Percentiles rank a stretch among this genome's conserved stretches.
Conservation (phyloP, 2,329 filamentous ascomycete genomes). For the Aspergillus ustus region DNA sequence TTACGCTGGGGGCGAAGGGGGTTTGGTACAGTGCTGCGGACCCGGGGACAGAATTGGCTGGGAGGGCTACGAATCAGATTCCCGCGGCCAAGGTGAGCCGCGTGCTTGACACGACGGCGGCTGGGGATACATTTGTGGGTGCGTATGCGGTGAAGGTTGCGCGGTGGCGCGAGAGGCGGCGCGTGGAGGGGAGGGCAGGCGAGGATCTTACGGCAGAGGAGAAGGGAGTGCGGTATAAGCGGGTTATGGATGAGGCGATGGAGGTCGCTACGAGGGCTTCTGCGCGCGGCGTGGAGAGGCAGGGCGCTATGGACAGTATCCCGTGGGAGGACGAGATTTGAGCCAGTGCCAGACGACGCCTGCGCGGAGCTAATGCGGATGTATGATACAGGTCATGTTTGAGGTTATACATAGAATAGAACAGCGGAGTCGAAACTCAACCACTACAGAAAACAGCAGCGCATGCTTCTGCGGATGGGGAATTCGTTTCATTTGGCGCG, state of each 20-base stretch:
- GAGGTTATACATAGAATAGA: not conserved
- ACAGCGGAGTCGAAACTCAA: not conserved
- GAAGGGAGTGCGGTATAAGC: conserved; percentile 43
- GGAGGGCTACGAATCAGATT: conserved; percentile 49
- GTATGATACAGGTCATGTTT: conserved; percentile 6
- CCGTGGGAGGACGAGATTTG: conserved; percentile 52
- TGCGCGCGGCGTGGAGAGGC: conserved; percentile 49
- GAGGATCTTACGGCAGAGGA: conserved; percentile 45
- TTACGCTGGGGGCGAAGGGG: conserved; percentile 84
- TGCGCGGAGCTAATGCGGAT: conserved; percentile 1
- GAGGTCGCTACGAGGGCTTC: conserved; percentile 50
- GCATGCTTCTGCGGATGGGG: not conserved
- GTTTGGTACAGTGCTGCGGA: conserved; percentile 66
- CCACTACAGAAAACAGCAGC: not conserved
- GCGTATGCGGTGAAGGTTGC: conserved; percentile 79
- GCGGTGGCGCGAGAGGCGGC: conserved; percentile 47
- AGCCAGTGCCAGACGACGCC: conserved; percentile 4
- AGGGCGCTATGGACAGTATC: conserved; percentile 54
- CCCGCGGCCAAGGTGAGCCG: conserved; percentile 68
- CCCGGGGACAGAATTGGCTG: conserved; percentile 44
- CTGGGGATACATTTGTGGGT: conserved; percentile 93
- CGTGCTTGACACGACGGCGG: conserved; percentile 91
- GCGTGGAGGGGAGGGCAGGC: conserved; percentile 56
- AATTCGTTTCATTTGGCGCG: not conserved
- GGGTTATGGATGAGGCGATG: conserved; percentile 52